Evolutionary conservation across 331 rosid genomes (phyloP), one percentile per base, ranked within the genome.

Genomic region (Acacia pycnantha): DNA sequence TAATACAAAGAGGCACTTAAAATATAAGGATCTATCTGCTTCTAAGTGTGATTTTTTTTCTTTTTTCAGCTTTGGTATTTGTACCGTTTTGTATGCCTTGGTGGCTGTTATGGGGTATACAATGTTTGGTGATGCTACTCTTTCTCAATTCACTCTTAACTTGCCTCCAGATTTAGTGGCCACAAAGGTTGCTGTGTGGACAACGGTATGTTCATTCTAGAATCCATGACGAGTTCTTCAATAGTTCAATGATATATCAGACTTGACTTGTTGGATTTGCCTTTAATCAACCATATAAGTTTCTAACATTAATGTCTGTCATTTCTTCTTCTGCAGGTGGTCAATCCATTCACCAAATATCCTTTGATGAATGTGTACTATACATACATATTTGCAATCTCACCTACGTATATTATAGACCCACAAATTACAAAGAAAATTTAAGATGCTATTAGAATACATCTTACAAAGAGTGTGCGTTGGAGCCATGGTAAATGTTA

Each of bases 271-370:
- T 41, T 69, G 70, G 66, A 62, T 29, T 46, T 65, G 5, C 41
- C 22, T 53, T 33, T 53, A 19, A 19, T 14, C 18, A 77, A 22
- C 62, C 71, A 50, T 59, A 67, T 50, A 74, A 81, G 37, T 48
- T 69, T 54, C 83, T 82, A 80, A 68, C 74, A 21, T 5, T 74
- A 21, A 72, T 82, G 24, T 84, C 86, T 85, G 56, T 71, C 54
- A n/a, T 71, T 58, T 74, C 41, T 82, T 71, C 73, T 85, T 83
- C 83, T 84, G 93, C 99, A 96, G 99, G 98, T 96, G 37, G 98
- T 96, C 79, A 96, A 96, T 82, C 99, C 99, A 62, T 91, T 96
- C 58, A 94, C 99, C 82, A 96, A 96, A 92, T 96, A 95, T 95
- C 98, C 98, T 95, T 94, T 84, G 44, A 66, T 27, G 19, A 4